A percentile compares a stretch with the other conserved stretches of the same genome.
Evolutionary conservation across 2,329 filamentous ascomycete genomes (phyloP).

Genomic region (Sphaerulina musiva): DNA sequence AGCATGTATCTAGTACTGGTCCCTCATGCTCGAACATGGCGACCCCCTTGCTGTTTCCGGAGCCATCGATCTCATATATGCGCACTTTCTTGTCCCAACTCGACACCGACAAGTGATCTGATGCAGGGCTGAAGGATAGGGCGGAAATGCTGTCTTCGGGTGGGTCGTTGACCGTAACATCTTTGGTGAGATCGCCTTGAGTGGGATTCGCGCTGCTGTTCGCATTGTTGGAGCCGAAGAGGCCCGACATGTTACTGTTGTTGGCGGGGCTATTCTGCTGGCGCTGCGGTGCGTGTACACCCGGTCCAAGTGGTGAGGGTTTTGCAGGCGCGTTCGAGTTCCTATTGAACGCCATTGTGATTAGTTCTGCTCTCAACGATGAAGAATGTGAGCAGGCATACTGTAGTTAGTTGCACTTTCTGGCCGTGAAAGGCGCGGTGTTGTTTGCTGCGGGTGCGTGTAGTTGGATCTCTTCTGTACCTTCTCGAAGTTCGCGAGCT

Average conservation of each 20-base stretch:
- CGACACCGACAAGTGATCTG: constrained; percentile 77
- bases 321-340: background rate
- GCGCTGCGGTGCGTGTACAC: background rate
- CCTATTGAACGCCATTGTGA: no score
- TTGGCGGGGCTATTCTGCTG: background rate
- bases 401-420: no score
- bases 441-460: no score
- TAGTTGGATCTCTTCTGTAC: no score
- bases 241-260: constrained; percentile 13
- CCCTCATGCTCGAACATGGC: constrained; percentile 79
- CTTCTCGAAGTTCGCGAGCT: no score
- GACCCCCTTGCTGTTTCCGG: constrained; percentile 75
- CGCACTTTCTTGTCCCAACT: constrained; percentile 98
- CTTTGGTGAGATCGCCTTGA: constrained; percentile 83
- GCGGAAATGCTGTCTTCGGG: constrained; percentile 88
- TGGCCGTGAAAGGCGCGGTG: no score
- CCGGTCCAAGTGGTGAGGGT: background rate
- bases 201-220: constrained; percentile 58
- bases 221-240: constrained; percentile 46
- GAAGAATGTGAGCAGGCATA: no score
- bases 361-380: no score
- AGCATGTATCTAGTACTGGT: constrained; percentile 77
- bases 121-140: constrained; percentile 69
- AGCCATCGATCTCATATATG: constrained; percentile 81
- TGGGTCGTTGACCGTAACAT: constrained; percentile 69